These are phyloP conservation scores for Zygnema circumcarinatum DNA, from an alignment of 139 green algal species.

Conservation along the genomic window DNA sequence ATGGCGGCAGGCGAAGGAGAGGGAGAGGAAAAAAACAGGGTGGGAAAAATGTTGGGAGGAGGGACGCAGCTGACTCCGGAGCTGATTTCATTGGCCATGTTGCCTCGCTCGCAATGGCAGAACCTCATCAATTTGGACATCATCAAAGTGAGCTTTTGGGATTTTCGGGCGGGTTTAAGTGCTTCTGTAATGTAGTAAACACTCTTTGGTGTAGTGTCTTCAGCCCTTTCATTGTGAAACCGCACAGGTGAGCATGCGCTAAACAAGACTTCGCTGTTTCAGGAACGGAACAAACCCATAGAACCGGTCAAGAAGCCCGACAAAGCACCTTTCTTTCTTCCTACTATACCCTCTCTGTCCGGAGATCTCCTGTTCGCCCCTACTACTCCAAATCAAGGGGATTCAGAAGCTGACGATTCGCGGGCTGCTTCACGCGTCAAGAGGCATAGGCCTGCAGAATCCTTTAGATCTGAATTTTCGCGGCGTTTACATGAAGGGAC, in stretches of 20 bases:
- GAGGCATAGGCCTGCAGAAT: too few relatives aligned
- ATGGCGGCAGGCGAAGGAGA: neutral
- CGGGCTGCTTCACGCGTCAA: too few relatives aligned
- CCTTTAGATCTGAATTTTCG: slow-evolving; percentile 34
- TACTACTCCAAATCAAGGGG: neutral
- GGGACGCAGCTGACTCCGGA: slow-evolving; percentile 32
- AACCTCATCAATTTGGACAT: slow-evolving; percentile 85
- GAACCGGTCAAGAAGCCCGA: slow-evolving; percentile 90
- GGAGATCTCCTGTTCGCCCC: slow-evolving; percentile 28
- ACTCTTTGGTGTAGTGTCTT: too few relatives aligned
- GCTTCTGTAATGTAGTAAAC: too few relatives aligned
- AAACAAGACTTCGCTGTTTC: too few relatives aligned
- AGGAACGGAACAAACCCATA: slow-evolving; percentile 83
- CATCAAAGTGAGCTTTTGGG: slow-evolving; percentile 82
- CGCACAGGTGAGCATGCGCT: too few relatives aligned
- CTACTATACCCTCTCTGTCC: slow-evolving; percentile 62
- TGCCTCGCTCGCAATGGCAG: slow-evolving; percentile 90
- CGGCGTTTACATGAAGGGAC: slow-evolving; percentile 27
- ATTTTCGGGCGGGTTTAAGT: too few relatives aligned
- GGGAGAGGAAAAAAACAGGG: slow-evolving; percentile 16
- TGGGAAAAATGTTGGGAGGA: neutral
- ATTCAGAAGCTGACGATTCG: too few relatives aligned
- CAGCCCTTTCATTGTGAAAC: too few relatives aligned
- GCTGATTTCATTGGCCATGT: slow-evolving; percentile 81
- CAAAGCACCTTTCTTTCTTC: slow-evolving; percentile 96